phyloP scores from a whole-genome alignment of 2,329 filamentous ascomycete species.

The Curvularia sp. region DNA sequence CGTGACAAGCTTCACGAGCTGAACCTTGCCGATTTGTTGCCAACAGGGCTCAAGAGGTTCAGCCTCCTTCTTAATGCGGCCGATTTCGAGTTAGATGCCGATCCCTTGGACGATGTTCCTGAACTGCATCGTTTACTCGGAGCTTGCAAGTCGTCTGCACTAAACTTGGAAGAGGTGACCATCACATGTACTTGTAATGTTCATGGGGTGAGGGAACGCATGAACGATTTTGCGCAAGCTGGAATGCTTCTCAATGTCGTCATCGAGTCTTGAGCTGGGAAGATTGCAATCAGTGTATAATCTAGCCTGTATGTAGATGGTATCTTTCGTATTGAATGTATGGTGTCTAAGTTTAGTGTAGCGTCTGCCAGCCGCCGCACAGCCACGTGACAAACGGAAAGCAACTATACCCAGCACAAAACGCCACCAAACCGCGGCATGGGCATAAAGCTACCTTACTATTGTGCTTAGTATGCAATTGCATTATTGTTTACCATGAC shows the following conservation, averaged over 20 bases:
- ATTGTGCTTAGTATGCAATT: background rate
- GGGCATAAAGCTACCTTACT: background rate
- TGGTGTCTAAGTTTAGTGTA: background rate
- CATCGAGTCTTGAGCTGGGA: background rate
- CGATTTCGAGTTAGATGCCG: background rate
- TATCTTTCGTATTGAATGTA: background rate
- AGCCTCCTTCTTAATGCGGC: conserved; percentile 10
- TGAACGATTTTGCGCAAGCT: conserved; percentile 3
- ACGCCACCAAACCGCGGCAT: background rate
- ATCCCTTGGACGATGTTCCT: conserved; percentile 5
- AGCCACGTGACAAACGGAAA: background rate
- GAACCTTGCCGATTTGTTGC: conserved; percentile 20
- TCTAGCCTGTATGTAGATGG: background rate
- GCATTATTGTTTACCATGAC: background rate
- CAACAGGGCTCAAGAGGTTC: conserved; percentile 17
- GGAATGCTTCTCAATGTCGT: conserved; percentile 6
- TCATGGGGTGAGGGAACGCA: background rate
- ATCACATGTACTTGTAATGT: background rate
- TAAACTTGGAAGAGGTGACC: background rate
- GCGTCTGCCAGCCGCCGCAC: background rate
- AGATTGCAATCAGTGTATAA: background rate
- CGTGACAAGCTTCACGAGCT: too few species aligned
- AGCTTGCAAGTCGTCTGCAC: conserved; percentile 11
- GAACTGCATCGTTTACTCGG: conserved; percentile 13
- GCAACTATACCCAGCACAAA: background rate